phyloP scores from a whole-genome alignment of 495 filamentous ascomycete species.

The Coniosporium apollinis region DNA sequence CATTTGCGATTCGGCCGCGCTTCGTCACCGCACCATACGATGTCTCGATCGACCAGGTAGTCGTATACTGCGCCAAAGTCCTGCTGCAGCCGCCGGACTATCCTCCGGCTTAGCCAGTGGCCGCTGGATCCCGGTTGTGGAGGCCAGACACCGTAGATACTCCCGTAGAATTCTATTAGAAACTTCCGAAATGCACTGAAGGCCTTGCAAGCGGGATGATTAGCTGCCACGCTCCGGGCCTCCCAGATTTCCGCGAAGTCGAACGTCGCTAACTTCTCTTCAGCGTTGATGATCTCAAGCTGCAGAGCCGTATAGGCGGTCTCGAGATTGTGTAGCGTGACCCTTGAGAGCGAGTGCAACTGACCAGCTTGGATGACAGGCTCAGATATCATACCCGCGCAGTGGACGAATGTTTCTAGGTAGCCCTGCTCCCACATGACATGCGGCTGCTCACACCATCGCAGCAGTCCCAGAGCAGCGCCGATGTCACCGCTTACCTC shows the following conservation, averaged over 20 bases:
- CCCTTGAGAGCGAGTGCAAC: slow-evolving; percentile 39
- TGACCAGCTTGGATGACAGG: slow-evolving; percentile 37
- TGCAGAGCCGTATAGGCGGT: slow-evolving; percentile 44
- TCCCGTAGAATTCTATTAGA: too few species aligned
- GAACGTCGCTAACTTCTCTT: slow-evolving; percentile 40
- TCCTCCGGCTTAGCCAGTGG: too few species aligned
- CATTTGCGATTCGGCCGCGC: too few species aligned
- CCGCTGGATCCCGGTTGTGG: too few species aligned
- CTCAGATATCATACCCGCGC: slow-evolving; percentile 42
- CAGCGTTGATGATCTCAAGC: slow-evolving; percentile 42
- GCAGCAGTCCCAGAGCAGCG: slow-evolving; percentile 42
- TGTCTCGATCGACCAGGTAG: too few species aligned
- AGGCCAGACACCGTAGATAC: too few species aligned
- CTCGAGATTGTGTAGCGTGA: slow-evolving; percentile 47
- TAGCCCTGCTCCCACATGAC: slow-evolving; percentile 50
- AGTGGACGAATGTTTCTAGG: slow-evolving; percentile 51
- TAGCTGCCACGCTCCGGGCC: slow-evolving; percentile 16
- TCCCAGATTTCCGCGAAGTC: slow-evolving; percentile 47
- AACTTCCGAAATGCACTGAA: too few species aligned
- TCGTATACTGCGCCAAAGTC: too few species aligned
- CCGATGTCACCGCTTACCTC: slow-evolving; percentile 48
- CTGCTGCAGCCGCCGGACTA: too few species aligned
- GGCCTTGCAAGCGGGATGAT: slow-evolving; percentile 25
- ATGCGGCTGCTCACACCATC: slow-evolving; percentile 43
- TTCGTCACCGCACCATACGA: too few species aligned